Base-by-base conservation (phyloP, 805 yeast genomes). In the Candida suzukii region DNA sequence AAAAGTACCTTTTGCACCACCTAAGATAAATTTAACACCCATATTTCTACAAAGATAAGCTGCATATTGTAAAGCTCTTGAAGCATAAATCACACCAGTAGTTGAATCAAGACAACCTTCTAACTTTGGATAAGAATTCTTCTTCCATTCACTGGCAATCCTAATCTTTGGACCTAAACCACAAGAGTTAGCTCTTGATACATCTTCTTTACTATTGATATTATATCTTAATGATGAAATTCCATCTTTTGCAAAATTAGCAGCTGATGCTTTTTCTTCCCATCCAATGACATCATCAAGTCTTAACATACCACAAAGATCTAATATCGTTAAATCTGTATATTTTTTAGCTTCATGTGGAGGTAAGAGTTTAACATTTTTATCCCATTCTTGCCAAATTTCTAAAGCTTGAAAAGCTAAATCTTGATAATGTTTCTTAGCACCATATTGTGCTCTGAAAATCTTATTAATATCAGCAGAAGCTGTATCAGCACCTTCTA, bases 401-500 rank as follows among this genome's bases (percentile, higher is more conserved):
- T 50, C 54, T 17, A 52, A 52, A 1, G 60, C 58, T 42, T 56
- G 38, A 31, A 53, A 47, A 5, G 63, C 61, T 33, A 58, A 47
- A 37, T 54, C 52, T 38, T 53, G 58, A 44, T 66, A 67, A 39
- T 61, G 64, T 14, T 50, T 53, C 39, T 66, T 58, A n/a, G 60
- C 61, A 1, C 58, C 68, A 41, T 67, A 67, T 12, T 58, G 61
- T 10, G 66, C 64, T 41, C 71, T 51, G 43, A 66, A 61, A 22
- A 63, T 47, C 45, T 67, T 67, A 52, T 65, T 66, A 45, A 65
- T 56, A 43, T 67, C 72, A 3, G 64, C 61, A 1, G 67, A 61
- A 25, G 71, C 69, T 12, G 64, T 60, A 47, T 64, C 70, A 16
- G 67, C 61, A 11, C 71, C 72, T 28, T 58, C 44, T 39, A 63